Percentiles rank a stretch among this genome's conserved stretches.
Evolutionary conservation across 2,329 filamentous ascomycete genomes (phyloP).

Genomic region (Aspergillus tanneri): DNA sequence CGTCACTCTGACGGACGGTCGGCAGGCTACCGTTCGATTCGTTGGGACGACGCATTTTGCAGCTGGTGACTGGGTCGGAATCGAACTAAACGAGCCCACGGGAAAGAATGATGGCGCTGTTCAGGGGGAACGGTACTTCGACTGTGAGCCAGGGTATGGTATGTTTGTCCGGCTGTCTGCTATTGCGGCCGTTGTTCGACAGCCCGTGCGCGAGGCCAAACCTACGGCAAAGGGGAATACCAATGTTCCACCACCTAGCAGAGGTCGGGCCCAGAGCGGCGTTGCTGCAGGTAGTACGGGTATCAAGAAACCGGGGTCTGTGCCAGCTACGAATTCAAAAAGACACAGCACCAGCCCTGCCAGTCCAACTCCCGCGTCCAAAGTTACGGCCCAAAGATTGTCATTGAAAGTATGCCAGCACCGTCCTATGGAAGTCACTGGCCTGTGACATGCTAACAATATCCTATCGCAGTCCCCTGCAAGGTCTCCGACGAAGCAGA

Average conservation of each 20-base stretch:
- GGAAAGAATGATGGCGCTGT: slow-evolving; percentile 96
- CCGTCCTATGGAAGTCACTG: neutral
- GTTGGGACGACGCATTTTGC: slow-evolving; percentile 78
- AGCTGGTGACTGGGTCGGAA: slow-evolving; percentile 80
- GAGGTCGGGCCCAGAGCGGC: slow-evolving; percentile 45
- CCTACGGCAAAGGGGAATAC: slow-evolving; percentile 33
- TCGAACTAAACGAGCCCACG: slow-evolving; percentile 76
- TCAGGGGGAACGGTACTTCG: slow-evolving; percentile 82
- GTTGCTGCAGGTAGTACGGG: slow-evolving; percentile 33
- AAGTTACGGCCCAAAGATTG: slow-evolving; percentile 41
- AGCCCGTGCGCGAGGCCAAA: slow-evolving; percentile 39
- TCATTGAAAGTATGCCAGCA: slow-evolving; percentile 37
- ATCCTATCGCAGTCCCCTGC: slow-evolving; percentile 61
- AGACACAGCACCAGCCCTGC: slow-evolving; percentile 69
- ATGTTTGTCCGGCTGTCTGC: slow-evolving; percentile 83
- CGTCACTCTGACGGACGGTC: slow-evolving; percentile 75
- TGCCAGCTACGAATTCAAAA: slow-evolving; percentile 58
- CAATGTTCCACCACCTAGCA: slow-evolving; percentile 27
- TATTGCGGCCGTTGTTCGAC: slow-evolving; percentile 55
- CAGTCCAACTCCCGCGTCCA: slow-evolving; percentile 69
- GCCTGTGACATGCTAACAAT: neutral
- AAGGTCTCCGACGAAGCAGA: slow-evolving; percentile 76
- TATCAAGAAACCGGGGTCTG: slow-evolving; percentile 45
- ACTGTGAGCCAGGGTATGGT: slow-evolving; percentile 67
- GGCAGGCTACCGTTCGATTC: slow-evolving; percentile 75